phyloP scores from a whole-genome alignment of 192 early-diverging fungal species.

The Umbelopsis ramanniana region DNA sequence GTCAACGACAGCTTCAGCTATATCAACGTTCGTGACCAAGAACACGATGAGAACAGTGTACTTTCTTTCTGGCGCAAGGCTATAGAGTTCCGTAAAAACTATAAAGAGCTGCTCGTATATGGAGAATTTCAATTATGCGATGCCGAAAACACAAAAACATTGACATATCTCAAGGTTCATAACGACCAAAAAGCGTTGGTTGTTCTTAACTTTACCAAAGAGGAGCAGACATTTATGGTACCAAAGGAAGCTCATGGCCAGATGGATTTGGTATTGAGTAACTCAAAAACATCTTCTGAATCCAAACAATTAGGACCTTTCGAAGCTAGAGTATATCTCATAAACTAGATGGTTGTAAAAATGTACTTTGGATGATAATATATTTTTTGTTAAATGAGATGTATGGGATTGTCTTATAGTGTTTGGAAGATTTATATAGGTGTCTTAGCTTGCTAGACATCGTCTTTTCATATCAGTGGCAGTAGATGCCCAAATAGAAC shows the following conservation, averaged over 20 bases:
- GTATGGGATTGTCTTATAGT: too few species aligned
- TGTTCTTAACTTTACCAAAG: slow-evolving; percentile 4
- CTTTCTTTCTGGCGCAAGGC: neutral
- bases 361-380: too few species aligned
- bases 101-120: neutral
- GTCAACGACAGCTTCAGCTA: neutral
- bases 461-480: too few species aligned
- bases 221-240: neutral
- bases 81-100: neutral
- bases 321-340: neutral
- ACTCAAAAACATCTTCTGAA: neutral
- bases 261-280: neutral
- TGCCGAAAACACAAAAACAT: neutral
- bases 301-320: neutral
- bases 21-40: neutral
- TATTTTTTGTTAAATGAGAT: too few species aligned
- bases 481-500: too few species aligned
- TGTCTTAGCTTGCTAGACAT: too few species aligned
- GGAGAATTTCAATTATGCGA: neutral
- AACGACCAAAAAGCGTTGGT: neutral
- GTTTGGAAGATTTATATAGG: too few species aligned
- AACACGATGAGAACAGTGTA: neutral
- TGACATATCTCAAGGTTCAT: neutral
- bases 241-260: slow-evolving; percentile 1
- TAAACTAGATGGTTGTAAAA: neutral